Percentiles rank a stretch among this genome's conserved stretches.
Evolutionary conservation across 305 asterid genomes (phyloP).

Genomic region (Fraxinus ornus): DNA sequence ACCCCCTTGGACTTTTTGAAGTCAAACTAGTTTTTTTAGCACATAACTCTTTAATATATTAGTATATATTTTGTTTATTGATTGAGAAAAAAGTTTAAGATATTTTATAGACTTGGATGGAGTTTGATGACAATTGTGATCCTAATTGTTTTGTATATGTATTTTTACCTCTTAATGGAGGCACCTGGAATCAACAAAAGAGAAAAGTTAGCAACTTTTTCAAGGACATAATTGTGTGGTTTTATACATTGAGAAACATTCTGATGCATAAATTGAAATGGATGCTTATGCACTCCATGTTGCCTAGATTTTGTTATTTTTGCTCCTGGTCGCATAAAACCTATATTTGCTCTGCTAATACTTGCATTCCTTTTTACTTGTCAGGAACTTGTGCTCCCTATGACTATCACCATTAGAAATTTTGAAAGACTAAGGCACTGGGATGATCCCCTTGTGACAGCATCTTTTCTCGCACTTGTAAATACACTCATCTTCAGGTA

Average conservation of each 20-base stretch:
- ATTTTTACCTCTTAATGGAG: neutral
- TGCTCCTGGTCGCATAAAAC: neutral
- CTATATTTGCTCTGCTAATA: conserved; percentile 2
- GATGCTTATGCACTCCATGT: neutral
- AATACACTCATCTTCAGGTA: conserved; percentile 84
- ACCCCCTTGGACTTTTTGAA: neutral
- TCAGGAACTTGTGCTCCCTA: conserved; percentile 78
- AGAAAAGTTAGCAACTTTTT: neutral
- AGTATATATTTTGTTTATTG: conserved; percentile 1
- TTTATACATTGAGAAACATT: neutral
- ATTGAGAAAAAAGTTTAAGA: neutral
- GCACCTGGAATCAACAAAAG: neutral
- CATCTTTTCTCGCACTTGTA: conserved; percentile 67
- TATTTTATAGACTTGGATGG: neutral
- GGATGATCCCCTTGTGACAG: conserved; percentile 87
- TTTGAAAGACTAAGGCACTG: conserved; percentile 76
- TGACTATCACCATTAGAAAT: conserved; percentile 53
- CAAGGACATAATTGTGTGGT: conserved; percentile 1
- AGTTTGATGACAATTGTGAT: neutral
- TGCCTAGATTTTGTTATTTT: neutral
- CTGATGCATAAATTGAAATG: neutral
- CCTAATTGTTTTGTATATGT: neutral
- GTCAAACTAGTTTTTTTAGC: neutral
- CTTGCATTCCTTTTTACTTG: conserved; percentile 14
- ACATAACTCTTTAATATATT: neutral